Conservation (phyloP, 1,284 basidiomycete genomes). For the Taiwanofungus camphoratus region DNA sequence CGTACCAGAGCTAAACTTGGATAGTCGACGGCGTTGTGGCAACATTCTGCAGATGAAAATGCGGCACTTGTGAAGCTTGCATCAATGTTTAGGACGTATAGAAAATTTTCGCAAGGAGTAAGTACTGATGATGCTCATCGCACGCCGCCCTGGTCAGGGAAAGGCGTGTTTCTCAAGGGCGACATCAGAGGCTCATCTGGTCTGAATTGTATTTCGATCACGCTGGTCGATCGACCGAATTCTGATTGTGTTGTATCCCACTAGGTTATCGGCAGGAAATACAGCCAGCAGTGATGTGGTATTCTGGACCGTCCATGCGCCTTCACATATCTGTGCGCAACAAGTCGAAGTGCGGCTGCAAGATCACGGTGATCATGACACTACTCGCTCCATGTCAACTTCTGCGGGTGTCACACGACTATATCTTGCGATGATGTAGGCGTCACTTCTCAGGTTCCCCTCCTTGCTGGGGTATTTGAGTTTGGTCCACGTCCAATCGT, state of each 20-base stretch:
- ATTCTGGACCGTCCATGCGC: too few species aligned
- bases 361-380: too few species aligned
- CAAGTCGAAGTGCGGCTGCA: too few species aligned
- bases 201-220: neutral
- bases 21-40: too few species aligned
- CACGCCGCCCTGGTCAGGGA: conserved; percentile 66
- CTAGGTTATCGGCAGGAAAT: conserved; percentile 15
- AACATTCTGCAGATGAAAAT: conserved; percentile 51
- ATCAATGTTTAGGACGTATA: conserved; percentile 39
- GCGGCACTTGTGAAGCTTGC: conserved; percentile 51
- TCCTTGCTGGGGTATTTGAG: too few species aligned
- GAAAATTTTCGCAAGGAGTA: conserved; percentile 39
- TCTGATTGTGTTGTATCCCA: conserved; percentile 6
- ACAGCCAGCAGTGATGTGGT: conserved; percentile 4
- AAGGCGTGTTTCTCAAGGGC: conserved; percentile 55
- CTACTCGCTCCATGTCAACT: too few species aligned
- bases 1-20: too few species aligned
- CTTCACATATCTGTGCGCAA: conserved; percentile 1
- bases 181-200: conserved; percentile 42
- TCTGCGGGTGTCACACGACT: too few species aligned
- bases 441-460: too few species aligned
- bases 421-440: too few species aligned
- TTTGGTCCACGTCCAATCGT: too few species aligned
- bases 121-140: conserved; percentile 41
- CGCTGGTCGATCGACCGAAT: neutral